These are phyloP conservation scores for Barnettozyma pratensis DNA, from an alignment of 805 yeast species.

Conservation along the genomic window DNA sequence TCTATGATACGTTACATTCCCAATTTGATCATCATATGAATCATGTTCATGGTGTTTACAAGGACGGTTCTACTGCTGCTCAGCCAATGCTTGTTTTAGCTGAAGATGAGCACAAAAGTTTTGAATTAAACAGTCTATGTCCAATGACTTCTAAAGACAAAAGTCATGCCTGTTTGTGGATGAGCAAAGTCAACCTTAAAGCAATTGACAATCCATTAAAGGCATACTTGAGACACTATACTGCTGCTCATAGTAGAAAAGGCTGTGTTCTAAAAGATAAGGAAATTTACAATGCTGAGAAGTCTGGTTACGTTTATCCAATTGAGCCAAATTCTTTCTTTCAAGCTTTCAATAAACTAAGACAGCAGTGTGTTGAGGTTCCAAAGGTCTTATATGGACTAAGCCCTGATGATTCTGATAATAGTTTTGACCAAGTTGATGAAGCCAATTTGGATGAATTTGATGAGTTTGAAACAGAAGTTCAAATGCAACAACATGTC, in stretches of 20 bases:
- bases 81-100: slow-evolving; percentile 1
- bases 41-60: slow-evolving; percentile 12
- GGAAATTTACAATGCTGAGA: not conserved
- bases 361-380: not conserved
- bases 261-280: not conserved
- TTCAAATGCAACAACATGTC: no score
- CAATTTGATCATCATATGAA: slow-evolving; percentile 13
- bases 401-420: not conserved
- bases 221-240: slow-evolving; percentile 4
- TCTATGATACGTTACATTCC: slow-evolving; percentile 13
- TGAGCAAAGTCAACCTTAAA: not conserved
- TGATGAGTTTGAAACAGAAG: no score
- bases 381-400: not conserved
- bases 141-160: not conserved
- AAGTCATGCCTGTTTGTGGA: slow-evolving; percentile 3
- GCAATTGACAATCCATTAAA: slow-evolving; percentile 3
- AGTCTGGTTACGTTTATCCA: not conserved
- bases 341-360: not conserved
- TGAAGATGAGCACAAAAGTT: not conserved
- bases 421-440: no score
- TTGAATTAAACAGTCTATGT: not conserved
- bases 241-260: not conserved
- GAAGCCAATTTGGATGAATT: no score
- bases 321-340: not conserved
- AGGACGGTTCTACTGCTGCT: not conserved